phyloP scores from a whole-genome alignment of 75 land plant species.

The Sequoia sempervirens region DNA sequence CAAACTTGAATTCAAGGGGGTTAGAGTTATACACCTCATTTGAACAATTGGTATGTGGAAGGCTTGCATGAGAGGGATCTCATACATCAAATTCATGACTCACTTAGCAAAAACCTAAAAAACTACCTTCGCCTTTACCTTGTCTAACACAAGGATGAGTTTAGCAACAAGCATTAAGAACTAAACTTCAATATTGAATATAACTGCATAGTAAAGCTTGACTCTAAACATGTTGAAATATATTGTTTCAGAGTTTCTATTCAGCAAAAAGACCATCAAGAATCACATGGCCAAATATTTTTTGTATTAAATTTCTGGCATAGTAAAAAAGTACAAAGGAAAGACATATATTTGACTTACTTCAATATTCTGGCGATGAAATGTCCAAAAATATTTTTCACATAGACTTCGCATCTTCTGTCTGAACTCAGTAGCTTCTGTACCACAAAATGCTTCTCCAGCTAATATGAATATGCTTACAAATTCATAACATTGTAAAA shows the following conservation, averaged over 20 bases:
- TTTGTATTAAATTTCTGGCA: background rate
- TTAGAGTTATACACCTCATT: too few species aligned
- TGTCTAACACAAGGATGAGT: background rate
- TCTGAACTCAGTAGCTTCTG: constrained; percentile 82
- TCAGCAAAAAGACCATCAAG: background rate
- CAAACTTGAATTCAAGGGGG: too few species aligned
- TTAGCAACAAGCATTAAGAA: background rate
- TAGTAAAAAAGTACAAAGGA: background rate
- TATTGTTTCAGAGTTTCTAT: background rate
- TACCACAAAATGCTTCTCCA: constrained; percentile 95
- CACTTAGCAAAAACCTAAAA: too few species aligned
- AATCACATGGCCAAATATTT: background rate
- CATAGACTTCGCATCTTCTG: constrained; percentile 62
- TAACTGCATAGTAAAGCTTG: background rate
- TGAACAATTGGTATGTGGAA: too few species aligned
- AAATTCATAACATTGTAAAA: constrained; percentile 82
- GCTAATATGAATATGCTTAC: constrained; percentile 76
- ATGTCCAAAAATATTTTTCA: constrained; percentile 67
- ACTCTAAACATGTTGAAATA: background rate
- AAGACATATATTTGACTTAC: constrained; percentile 35
- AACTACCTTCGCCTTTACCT: too few species aligned
- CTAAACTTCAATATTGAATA: background rate
- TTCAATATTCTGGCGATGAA: constrained; percentile 87
- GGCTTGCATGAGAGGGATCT: too few species aligned
- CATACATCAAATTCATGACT: too few species aligned